These are phyloP conservation scores for Suhomyces chickasaworum DNA, from an alignment of 1,139 yeast species.

Conservation along the genomic window DNA sequence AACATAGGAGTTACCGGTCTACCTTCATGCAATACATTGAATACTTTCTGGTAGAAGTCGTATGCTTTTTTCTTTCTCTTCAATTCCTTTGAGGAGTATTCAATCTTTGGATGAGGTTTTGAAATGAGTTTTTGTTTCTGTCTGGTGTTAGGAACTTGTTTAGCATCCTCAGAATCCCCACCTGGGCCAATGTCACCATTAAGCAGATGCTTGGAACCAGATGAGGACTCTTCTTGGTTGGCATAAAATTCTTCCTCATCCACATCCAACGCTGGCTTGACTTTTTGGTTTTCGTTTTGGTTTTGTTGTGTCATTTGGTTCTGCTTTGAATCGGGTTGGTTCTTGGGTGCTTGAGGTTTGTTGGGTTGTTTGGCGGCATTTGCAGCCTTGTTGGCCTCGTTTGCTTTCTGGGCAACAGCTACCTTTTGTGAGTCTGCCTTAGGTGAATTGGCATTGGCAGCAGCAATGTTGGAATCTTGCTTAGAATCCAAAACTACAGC, in stretches of 20 bases:
- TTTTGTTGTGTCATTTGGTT: too few relatives aligned
- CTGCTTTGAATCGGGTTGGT: neutral
- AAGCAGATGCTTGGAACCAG: neutral
- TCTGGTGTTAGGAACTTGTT: neutral
- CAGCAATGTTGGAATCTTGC: neutral
- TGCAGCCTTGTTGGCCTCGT: constrained; percentile 1
- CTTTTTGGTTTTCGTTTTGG: too few relatives aligned
- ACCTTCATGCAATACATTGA: constrained; percentile 39
- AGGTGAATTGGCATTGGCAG: neutral
- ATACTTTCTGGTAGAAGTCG: constrained; percentile 37
- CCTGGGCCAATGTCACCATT: neutral
- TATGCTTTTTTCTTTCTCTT: constrained; percentile 14
- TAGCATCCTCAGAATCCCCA: neutral
- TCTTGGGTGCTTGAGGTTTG: neutral
- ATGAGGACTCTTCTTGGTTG: neutral
- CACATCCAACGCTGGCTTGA: neutral
- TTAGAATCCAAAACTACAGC: constrained; percentile 3
- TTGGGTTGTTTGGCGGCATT: neutral
- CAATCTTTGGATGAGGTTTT: constrained; percentile 9
- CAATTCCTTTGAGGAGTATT: constrained; percentile 11
- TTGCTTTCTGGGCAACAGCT: neutral
- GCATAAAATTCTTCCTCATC: neutral
- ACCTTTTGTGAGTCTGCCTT: constrained; percentile 3
- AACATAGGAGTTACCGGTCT: constrained; percentile 39
- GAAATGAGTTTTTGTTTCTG: constrained; percentile 4